Evolutionary conservation across 1,139 yeast species (phyloP), one percentile per base, ranked within the genome.

Genomic region (Nakaseomyces bracarensis): DNA sequence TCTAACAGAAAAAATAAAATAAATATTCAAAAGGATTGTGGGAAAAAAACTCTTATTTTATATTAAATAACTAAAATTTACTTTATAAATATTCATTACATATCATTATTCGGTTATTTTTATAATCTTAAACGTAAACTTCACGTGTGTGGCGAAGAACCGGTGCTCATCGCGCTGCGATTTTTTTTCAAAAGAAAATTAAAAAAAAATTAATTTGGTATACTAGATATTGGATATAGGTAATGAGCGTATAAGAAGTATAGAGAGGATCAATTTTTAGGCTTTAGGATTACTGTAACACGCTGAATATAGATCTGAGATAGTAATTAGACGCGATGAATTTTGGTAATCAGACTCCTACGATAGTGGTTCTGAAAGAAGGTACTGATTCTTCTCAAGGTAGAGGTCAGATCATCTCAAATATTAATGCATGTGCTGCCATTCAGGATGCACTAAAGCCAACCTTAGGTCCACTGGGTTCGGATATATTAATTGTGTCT

Each of bases 311-410:
- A n/a, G n/a, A n/a, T n/a, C n/a, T n/a, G n/a, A n/a, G n/a, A n/a
- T n/a, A n/a, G n/a, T n/a, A n/a, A 22, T 7, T 26, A 10, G 29
- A 5, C 18, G 25, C 27, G 41, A 87, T 87, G 96, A 82, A 84
- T 59, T 85, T 85, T 62, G 84, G 91, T 52, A 82, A 83, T 41
- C 95, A 86, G 64, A 82, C 96, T 33, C 98, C 98, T 42, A 91
- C 98, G 26, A 85, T 91, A 58, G 97, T 91, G 54, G 98, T 91
- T 43, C 77, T 91, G 49, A 89, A 89, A 61, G 99, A 91, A 65
- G 99, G 99, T 41, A 91, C 99, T 5, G 98, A 91, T 61, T 70
- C 95, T 27, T 84, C 96, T 11, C 99, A 91, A 64, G 99, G 99
- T 31, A 78, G 79, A 53, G 97, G 97, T 23, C 98, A 93, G 69